Percentiles rank a stretch among this genome's conserved stretches.
These are phyloP conservation scores for Ogataea hybrid DNA, from an alignment of 1,139 yeast species.

Conservation along the genomic window DNA sequence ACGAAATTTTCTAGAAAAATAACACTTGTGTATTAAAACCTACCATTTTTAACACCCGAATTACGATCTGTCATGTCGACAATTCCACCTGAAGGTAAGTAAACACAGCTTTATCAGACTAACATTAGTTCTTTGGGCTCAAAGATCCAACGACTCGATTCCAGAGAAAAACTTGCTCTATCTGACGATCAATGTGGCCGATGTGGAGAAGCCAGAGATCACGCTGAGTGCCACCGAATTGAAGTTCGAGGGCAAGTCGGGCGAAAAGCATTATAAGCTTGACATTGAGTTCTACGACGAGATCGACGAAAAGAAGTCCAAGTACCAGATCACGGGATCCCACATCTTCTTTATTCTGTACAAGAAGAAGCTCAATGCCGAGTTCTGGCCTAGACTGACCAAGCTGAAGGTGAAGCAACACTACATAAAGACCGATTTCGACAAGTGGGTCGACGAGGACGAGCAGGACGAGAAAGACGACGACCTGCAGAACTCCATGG, in stretches of 20 bases:
- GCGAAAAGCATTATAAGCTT: constrained; percentile 53
- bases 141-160: constrained; percentile 76
- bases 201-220: constrained; percentile 62
- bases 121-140: constrained; percentile 82
- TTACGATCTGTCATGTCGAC: constrained; percentile 23
- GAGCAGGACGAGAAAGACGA: constrained; percentile 72
- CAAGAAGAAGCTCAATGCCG: constrained; percentile 65
- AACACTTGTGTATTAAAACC: not conserved
- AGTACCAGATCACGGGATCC: constrained; percentile 65
- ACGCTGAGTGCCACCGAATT: constrained; percentile 60
- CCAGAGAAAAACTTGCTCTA: constrained; percentile 71
- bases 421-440: constrained; percentile 90
- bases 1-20: constrained; percentile 4
- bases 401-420: constrained; percentile 69
- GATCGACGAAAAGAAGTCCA: constrained; percentile 65
- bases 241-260: constrained; percentile 57
- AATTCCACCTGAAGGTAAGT: constrained; percentile 40
- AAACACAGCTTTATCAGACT: constrained; percentile 1
- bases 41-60: not conserved
- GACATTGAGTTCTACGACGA: constrained; percentile 70
- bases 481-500: constrained; percentile 22
- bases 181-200: constrained; percentile 72
- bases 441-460: constrained; percentile 96
- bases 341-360: constrained; percentile 67
- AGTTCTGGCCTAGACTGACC: constrained; percentile 91